phyloP scores from a whole-genome alignment of 75 land plant species.

The Chamaecyparis obtusa region DNA sequence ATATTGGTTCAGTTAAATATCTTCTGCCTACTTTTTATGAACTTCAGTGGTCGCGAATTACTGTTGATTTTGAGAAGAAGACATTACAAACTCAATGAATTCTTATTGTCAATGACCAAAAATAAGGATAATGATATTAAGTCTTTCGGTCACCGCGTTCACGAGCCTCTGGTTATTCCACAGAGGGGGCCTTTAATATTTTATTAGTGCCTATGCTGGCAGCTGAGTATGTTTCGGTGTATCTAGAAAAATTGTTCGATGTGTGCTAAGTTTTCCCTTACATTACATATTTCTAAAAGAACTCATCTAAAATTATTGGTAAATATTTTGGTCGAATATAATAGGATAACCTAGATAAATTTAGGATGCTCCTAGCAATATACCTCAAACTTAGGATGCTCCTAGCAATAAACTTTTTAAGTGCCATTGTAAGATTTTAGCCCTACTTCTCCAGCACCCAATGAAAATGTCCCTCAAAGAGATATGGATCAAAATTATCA shows the following conservation, averaged over 20 bases:
- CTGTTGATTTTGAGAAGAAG: background rate
- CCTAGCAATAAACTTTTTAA: background rate
- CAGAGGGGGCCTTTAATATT: background rate
- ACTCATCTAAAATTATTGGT: background rate
- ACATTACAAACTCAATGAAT: background rate
- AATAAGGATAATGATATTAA: background rate
- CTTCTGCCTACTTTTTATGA: background rate
- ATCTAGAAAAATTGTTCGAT: background rate
- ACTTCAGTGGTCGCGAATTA: background rate
- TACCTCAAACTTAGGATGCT: background rate
- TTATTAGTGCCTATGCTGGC: background rate
- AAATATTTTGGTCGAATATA: background rate
- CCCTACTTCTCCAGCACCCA: background rate
- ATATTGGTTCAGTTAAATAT: background rate
- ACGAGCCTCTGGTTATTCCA: background rate
- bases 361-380: background rate
- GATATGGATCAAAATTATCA: background rate
- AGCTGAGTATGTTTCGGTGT: background rate
- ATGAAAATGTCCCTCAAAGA: background rate
- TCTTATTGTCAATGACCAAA: no score
- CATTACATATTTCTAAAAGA: background rate
- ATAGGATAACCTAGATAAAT: no score
- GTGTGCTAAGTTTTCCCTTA: background rate
- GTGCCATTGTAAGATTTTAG: background rate
- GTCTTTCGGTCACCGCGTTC: no score